Evolutionary conservation across 345 rosid genomes (phyloP), one percentile per base, ranked within the genome.

Genomic region (Balakata baccata): DNA sequence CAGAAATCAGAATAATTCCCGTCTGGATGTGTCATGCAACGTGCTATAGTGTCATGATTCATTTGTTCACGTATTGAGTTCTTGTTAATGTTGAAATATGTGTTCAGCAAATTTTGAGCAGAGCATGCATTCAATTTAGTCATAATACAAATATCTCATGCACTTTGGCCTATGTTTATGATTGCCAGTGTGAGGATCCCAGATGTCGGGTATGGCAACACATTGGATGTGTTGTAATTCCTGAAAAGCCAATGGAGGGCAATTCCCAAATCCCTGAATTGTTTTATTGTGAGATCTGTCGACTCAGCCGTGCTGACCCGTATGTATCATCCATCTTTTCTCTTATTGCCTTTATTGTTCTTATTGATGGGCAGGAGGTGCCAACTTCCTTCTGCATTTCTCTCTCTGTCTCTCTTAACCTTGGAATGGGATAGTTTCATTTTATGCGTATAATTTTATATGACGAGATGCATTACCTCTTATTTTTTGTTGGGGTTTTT

Each of bases 261-360:
- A 84, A 20, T 80, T 90, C 80, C 14, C 89, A 81, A 29, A 62
- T 83, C 81, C 97, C 97, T 41, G 94, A 93, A 49, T 45, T 81
- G 69, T 95, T 89, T 81, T 92, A 86, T 68, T 95, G 99, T 75
- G 98, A 93, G 82, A 75, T 88, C 68, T 93, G 97, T 77, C 91
- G 99, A 69, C 96, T 96, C 70, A 81, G 84, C 74, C 90, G 97
- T 64, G 96, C 97, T 79, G 99, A 95, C 78, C 99, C 98, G 99
- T 95, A 89, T n/a, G 99, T 75, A 75, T 75, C 51, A 51, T 68
- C 34, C 50, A 66, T 52, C 14, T 25, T 43, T 16, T 41, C 17
- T 14, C 7, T 56, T 68, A 22, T 13, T 16, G 13, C 37, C 37
- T 54, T 58, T 43, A 52, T 45, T 54, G 16, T 20, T 46, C 41